Percentiles rank a stretch among this genome's conserved stretches.
phyloP scores from a whole-genome alignment of 2,329 filamentous ascomycete species.

The Ophiocordyceps camponoti-leonardi region DNA sequence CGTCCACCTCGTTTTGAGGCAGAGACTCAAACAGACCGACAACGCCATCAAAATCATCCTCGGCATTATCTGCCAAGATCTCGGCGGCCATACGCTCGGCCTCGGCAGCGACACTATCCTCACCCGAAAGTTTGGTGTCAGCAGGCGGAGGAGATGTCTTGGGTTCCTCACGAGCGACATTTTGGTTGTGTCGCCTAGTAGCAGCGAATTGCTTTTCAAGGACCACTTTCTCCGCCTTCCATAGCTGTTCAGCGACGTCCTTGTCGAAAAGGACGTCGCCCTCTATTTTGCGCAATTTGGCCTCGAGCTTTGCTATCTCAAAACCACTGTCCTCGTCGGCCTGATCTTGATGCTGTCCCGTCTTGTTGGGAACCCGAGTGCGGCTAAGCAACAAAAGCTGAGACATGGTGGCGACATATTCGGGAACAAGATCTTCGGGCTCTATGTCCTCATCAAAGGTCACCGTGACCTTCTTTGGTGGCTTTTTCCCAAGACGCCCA shows the following conservation, averaged over 20 bases:
- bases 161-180: conserved; percentile 7
- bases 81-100: conserved; percentile 42
- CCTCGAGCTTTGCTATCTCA: conserved; percentile 46
- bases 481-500: conserved; percentile 6
- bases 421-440: conserved; percentile 55
- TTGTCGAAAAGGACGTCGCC: conserved; percentile 62
- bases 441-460: conserved; percentile 55
- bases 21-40: conserved; percentile 38
- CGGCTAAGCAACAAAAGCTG: conserved; percentile 39
- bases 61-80: conserved; percentile 34
- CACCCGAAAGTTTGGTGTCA: conserved; percentile 9
- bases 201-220: conserved; percentile 44
- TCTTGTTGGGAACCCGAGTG: conserved; percentile 3
- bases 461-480: conserved; percentile 24
- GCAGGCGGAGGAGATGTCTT: conserved; percentile 11
- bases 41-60: conserved; percentile 36
- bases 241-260: conserved; percentile 44
- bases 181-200: conserved; percentile 20
- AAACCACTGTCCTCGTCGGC: conserved; percentile 15
- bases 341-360: background rate
- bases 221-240: conserved; percentile 40
- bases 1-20: conserved; percentile 42
- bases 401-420: conserved; percentile 60
- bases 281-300: conserved; percentile 62
- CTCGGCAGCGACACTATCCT: conserved; percentile 30